Percentiles rank a stretch among this genome's conserved stretches.
phyloP scores from a whole-genome alignment of 768 basidiomycete species.

The Tephrocybe sp. region DNA sequence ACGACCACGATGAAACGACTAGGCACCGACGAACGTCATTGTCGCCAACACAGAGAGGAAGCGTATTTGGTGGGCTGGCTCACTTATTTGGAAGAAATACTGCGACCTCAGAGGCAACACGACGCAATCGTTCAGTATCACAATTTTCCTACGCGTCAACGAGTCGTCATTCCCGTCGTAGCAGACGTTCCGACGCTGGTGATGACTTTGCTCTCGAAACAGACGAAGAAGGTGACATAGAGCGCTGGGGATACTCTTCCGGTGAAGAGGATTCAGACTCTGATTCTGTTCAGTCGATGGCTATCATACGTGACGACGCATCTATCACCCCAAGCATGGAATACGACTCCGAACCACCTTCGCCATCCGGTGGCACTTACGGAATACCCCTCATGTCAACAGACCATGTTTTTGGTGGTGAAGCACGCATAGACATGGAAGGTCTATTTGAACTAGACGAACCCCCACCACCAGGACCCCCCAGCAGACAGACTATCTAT shows the following conservation, averaged over 20 bases:
- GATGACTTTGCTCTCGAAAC: slow-evolving; percentile 59
- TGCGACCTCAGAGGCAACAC: slow-evolving; percentile 37
- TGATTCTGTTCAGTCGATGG: slow-evolving; percentile 32
- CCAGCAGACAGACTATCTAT: slow-evolving; percentile 83
- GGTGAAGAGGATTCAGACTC: slow-evolving; percentile 68
- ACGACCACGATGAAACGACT: slow-evolving; percentile 22
- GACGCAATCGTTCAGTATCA: slow-evolving; percentile 52
- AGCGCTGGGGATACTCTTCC: slow-evolving; percentile 93
- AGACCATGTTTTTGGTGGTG: slow-evolving; percentile 83
- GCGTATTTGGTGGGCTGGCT: slow-evolving; percentile 67
- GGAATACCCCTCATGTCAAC: slow-evolving; percentile 67
- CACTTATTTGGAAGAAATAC: slow-evolving; percentile 59
- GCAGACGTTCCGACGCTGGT: slow-evolving; percentile 52
- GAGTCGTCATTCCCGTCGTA: slow-evolving; percentile 51
- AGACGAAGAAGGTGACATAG: slow-evolving; percentile 56
- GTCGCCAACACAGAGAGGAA: slow-evolving; percentile 37
- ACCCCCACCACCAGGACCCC: slow-evolving; percentile 78
- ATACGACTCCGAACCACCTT: slow-evolving; percentile 72
- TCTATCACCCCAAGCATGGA: slow-evolving; percentile 62
- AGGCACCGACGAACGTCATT: slow-evolving; percentile 30
- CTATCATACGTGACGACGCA: slow-evolving; percentile 36
- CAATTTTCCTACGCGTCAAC: slow-evolving; percentile 53
- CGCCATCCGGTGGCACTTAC: slow-evolving; percentile 46
- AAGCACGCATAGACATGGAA: slow-evolving; percentile 82
- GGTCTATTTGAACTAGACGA: slow-evolving; percentile 58